A percentile compares a stretch with the other conserved stretches of the same genome.
Conservation (phyloP, 2,329 filamentous ascomycete species). For the Didymella pomorum region DNA sequence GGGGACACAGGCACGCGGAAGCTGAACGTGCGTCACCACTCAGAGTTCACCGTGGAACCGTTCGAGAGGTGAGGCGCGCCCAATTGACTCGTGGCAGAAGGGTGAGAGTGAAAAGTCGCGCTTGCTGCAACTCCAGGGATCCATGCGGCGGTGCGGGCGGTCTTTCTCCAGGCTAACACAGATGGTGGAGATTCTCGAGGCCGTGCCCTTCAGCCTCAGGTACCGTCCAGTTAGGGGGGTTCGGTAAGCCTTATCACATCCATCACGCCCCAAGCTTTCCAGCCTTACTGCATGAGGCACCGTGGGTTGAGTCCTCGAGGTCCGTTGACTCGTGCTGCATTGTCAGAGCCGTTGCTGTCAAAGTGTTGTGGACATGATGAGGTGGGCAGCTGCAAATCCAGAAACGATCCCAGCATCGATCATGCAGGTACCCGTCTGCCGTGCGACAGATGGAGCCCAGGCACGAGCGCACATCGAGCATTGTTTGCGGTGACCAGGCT, state of each 20-base stretch:
- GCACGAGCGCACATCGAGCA: constrained; percentile 6
- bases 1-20: constrained; percentile 19
- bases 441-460: constrained; percentile 6
- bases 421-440: constrained; percentile 24
- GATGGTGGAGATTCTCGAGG: constrained; percentile 14
- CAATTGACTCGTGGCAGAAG: constrained; percentile 5
- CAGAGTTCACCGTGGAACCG: not conserved
- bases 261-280: constrained; percentile 8
- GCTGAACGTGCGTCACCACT: constrained; percentile 9
- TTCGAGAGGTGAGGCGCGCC: not conserved
- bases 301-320: not conserved
- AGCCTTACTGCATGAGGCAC: constrained; percentile 9
- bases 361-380: not conserved
- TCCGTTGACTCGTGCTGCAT: constrained; percentile 11
- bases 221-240: constrained; percentile 13
- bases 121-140: constrained; percentile 14
- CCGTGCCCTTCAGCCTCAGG: constrained; percentile 21
- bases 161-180: not conserved
- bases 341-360: not conserved
- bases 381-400: constrained; percentile 1
- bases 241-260: constrained; percentile 15
- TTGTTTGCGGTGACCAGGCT: not conserved
- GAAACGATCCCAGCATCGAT: constrained; percentile 24
- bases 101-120: constrained; percentile 17
- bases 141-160: constrained; percentile 10